phyloP scores from a whole-genome alignment of 805 yeast species.

The Saccharomycopsis fermentans region DNA sequence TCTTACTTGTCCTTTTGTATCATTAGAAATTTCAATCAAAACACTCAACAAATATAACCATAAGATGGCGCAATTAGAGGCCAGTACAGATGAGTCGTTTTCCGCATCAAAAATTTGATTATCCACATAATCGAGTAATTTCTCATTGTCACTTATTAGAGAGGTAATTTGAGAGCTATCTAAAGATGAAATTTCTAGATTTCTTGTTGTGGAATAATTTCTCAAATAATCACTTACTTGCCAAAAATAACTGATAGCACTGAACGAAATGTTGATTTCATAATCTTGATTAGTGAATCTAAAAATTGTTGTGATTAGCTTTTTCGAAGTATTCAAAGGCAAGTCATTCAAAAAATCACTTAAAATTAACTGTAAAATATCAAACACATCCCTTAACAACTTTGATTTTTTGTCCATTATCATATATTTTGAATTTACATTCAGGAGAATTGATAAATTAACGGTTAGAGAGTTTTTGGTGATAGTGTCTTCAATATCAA shows the following conservation, averaged over 20 bases:
- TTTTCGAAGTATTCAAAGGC: constrained; percentile 54
- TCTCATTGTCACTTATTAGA: constrained; percentile 19
- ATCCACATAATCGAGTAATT: constrained; percentile 20
- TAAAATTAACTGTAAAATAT: constrained; percentile 69
- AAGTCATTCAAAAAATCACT: constrained; percentile 74
- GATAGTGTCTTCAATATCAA: constrained; percentile 20
- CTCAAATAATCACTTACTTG: constrained; percentile 69
- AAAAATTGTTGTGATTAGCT: constrained; percentile 60
- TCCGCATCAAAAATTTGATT: constrained; percentile 5
- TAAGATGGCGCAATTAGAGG: constrained; percentile 29
- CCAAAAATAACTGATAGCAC: constrained; percentile 91
- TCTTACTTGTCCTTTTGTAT: constrained; percentile 66
- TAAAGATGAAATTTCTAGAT: neutral
- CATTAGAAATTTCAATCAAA: constrained; percentile 54
- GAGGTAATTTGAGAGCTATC: constrained; percentile 10
- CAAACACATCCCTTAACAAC: constrained; percentile 62
- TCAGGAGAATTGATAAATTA: constrained; percentile 1
- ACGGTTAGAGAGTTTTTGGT: neutral
- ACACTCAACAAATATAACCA: constrained; percentile 59
- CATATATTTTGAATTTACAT: constrained; percentile 25
- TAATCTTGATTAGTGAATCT: constrained; percentile 60
- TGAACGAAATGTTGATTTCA: constrained; percentile 82
- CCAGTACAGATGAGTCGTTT: constrained; percentile 21
- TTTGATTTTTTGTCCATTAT: constrained; percentile 39
- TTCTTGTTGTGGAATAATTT: constrained; percentile 13